These are phyloP conservation scores for Cicer arietinum DNA, from an alignment of 306 rosid genomes.

Conservation along the genomic window DNA sequence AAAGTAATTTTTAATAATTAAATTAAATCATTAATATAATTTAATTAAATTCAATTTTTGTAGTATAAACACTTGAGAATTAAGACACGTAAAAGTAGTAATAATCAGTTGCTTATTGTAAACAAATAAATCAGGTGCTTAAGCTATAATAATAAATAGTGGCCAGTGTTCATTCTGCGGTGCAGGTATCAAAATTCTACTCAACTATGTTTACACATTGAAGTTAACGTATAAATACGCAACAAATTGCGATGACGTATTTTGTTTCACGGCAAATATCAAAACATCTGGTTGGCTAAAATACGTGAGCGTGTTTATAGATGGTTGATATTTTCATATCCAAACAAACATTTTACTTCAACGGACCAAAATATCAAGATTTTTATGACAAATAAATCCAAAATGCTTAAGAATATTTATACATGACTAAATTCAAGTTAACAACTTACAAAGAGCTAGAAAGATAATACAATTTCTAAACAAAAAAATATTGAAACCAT, in stretches of 20 bases:
- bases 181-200: too few species aligned
- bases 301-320: neutral
- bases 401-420: neutral
- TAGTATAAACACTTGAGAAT: too few species aligned
- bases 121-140: too few species aligned
- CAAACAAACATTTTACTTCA: constrained; percentile 22
- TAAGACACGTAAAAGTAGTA: too few species aligned
- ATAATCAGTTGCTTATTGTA: too few species aligned
- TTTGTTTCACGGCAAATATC: constrained; percentile 35
- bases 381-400: constrained; percentile 1
- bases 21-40: too few species aligned
- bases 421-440: neutral
- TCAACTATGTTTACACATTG: neutral
- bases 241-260: neutral
- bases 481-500: neutral
- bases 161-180: too few species aligned
- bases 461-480: neutral
- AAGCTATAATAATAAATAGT: too few species aligned
- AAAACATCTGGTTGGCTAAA: constrained; percentile 39
- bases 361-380: constrained; percentile 42
- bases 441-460: constrained; percentile 8
- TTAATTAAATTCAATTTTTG: too few species aligned
- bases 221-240: constrained; percentile 12
- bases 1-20: too few species aligned
- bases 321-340: constrained; percentile 27